Evolutionary conservation across 2,329 filamentous ascomycete genomes (phyloP), one percentile per base, ranked within the genome.

Genomic region (Sordariomycetes sp.): DNA sequence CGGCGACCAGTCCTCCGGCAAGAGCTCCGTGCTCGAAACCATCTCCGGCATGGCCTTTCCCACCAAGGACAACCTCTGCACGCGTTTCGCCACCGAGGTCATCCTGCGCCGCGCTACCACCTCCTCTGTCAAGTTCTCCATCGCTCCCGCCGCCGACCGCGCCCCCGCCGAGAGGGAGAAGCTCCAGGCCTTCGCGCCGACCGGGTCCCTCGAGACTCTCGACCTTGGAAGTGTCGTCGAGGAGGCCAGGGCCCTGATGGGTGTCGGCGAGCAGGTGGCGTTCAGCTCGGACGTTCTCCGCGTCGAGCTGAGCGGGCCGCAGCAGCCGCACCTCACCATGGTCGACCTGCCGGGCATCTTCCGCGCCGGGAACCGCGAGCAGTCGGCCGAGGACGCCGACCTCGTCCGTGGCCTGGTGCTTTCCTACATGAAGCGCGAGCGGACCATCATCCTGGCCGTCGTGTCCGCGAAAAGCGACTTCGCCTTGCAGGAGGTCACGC

Each of bases 311-410:
- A 57, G 55, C 32, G 63, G 65, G 18, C 57, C 63, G 4, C 61
- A 60, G 1, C 64, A 65, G 0, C 60, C 65, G 4, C 70, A 75
- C 32, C 67, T 79, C 2, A 78, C 75, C 0, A 67, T 78, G 8
- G 74, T 79, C 1, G 76, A 79, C 59, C 63, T 79, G 2, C 76
- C 75, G 1, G 74, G 76, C 2, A 64, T 78, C 3, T 74, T 78
- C 37, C 66, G 71, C 5, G 65, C 67, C 1, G 60, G 69, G 8
- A 69, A 66, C 20, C 67, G 71, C 8, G 64, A 70, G 5, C 67
- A 74, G 53, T 68, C 67, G 11, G 61, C 62, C 0, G 58, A 61
- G n/a, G 72, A 72, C 54, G 67, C 72, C 1, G 59, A 69, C 8
- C 60, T 68, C 7, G 70, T 78, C 1, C 55, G 61, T 8, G 60